phyloP scores from a whole-genome alignment of 768 basidiomycete genomes.

The Russula griseocarnosa region DNA sequence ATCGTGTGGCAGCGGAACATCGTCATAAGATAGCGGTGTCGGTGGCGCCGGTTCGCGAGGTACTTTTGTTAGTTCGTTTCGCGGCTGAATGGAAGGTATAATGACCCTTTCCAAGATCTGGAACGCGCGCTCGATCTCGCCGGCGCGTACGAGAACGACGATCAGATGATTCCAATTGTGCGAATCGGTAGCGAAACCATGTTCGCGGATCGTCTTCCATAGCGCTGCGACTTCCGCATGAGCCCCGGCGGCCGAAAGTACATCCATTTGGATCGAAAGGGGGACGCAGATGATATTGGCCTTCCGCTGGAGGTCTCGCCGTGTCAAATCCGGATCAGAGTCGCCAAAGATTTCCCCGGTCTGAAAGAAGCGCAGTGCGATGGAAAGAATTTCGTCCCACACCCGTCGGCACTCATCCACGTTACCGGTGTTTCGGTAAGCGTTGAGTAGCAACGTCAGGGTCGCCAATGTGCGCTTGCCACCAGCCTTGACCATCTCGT shows the following conservation, averaged over 20 bases:
- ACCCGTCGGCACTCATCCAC: conserved; percentile 51
- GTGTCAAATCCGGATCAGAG: conserved; percentile 28
- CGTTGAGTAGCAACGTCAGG: conserved; percentile 64
- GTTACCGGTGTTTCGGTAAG: conserved; percentile 59
- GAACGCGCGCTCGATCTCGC: conserved; percentile 79
- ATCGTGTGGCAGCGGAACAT: conserved; percentile 22
- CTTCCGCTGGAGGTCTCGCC: conserved; percentile 32
- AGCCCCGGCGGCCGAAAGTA: conserved; percentile 57
- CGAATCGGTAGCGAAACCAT: conserved; percentile 76
- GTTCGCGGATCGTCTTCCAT: conserved; percentile 61
- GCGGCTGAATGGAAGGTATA: conserved; percentile 42
- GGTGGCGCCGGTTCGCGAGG: conserved; percentile 28
- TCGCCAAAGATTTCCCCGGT: conserved; percentile 36
- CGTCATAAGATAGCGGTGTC: conserved; percentile 33
- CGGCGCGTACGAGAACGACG: conserved; percentile 71
- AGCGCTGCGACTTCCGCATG: conserved; percentile 57
- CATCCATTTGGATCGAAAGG: conserved; percentile 77
- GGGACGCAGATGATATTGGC: conserved; percentile 69
- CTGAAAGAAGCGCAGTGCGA: conserved; percentile 46
- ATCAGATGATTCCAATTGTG: conserved; percentile 90
- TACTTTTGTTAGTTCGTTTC: neutral
- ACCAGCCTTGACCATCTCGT: conserved; percentile 50
- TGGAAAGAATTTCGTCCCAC: conserved; percentile 65
- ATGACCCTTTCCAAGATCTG: conserved; percentile 76
- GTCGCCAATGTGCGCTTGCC: conserved; percentile 56